These are phyloP conservation scores for Lycium ferocissimum DNA, from an alignment of 257 asterid species.

Conservation along the genomic window DNA sequence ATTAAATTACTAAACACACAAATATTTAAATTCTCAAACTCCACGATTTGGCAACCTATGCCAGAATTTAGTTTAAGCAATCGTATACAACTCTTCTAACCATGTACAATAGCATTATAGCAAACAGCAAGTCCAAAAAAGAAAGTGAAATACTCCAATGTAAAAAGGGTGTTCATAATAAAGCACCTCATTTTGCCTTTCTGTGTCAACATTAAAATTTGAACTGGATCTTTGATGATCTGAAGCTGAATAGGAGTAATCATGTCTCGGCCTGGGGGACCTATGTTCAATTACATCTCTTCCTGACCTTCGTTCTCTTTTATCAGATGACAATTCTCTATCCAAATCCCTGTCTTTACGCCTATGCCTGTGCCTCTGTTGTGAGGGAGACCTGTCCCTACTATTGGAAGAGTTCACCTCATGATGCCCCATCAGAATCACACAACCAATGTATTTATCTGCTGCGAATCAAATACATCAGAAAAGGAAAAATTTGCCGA, in stretches of 20 bases:
- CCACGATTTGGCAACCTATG: neutral
- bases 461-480: neutral
- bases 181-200: conserved; percentile 28
- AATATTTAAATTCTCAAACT: conserved; percentile 14
- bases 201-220: neutral
- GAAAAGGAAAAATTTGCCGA: neutral
- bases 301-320: conserved; percentile 26
- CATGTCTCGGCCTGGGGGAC: neutral
- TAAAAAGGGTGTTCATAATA: neutral
- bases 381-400: conserved; percentile 18
- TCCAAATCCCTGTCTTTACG: neutral
- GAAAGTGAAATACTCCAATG: neutral
- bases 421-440: conserved; percentile 14
- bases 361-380: neutral
- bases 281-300: conserved; percentile 16
- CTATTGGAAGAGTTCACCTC: neutral
- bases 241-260: conserved; percentile 9
- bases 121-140: neutral
- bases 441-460: neutral
- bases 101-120: neutral
- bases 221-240: conserved; percentile 19
- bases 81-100: neutral
- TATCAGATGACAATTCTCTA: conserved; percentile 23
- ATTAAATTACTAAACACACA: neutral
- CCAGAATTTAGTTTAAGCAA: neutral